Evolutionary conservation across 2,329 filamentous ascomycete genomes (phyloP).

Genomic region (Catunica adiposa): DNA sequence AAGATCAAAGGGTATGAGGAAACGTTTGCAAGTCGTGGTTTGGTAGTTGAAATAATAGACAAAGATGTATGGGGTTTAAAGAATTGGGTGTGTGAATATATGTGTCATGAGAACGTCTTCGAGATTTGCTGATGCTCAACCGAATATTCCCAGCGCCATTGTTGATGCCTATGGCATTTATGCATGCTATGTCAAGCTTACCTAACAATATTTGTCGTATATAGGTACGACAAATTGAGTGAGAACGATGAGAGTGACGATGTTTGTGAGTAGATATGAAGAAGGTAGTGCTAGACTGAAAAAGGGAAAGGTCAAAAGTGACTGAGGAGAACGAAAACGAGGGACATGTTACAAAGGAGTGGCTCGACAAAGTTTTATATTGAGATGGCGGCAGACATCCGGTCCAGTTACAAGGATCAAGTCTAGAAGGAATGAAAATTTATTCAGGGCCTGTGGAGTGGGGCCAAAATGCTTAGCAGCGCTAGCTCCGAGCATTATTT

Average conservation of each 20-base stretch:
- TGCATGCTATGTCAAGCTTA: background rate
- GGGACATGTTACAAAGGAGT: constrained; percentile 6
- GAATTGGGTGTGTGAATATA: no score
- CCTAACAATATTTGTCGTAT: background rate
- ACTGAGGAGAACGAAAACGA: constrained; percentile 4
- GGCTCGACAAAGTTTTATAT: constrained; percentile 14
- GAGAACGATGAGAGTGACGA: background rate
- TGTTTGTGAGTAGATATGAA: background rate
- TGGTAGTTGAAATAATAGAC: background rate
- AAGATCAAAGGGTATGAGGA: background rate
- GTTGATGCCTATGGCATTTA: background rate
- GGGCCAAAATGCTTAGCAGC: constrained; percentile 6
- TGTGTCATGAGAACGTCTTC: background rate
- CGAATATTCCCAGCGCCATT: no score
- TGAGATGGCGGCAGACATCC: background rate
- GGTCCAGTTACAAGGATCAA: background rate
- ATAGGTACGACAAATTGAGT: background rate
- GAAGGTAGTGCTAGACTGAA: background rate
- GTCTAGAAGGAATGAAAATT: constrained; percentile 8
- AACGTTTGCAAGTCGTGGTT: background rate
- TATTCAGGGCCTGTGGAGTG: constrained; percentile 14
- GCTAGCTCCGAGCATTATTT: background rate
- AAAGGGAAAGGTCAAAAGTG: background rate
- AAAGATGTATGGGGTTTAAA: background rate
- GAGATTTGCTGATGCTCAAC: background rate